These are phyloP conservation scores for Pleurotus ostreatus DNA, from an alignment of 768 basidiomycete genomes.

Conservation along the genomic window DNA sequence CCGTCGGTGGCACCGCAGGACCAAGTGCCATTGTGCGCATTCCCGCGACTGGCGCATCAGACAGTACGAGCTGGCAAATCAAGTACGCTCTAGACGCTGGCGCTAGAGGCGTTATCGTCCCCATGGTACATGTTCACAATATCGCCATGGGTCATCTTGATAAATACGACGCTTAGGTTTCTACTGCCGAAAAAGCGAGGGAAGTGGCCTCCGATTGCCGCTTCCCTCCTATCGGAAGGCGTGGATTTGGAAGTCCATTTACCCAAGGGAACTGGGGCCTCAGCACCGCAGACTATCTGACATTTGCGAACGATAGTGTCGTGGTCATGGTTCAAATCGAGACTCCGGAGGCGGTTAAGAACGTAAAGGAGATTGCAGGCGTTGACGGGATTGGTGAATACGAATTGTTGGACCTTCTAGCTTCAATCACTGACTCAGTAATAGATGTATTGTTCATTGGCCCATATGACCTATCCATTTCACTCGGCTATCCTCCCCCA, in stretches of 20 bases:
- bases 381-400: constrained; percentile 59
- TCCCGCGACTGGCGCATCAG: constrained; percentile 56
- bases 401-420: background rate
- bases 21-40: constrained; percentile 59
- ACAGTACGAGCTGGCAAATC: constrained; percentile 64
- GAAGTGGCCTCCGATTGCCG: constrained; percentile 53
- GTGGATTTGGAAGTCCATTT: constrained; percentile 65
- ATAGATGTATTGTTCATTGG: constrained; percentile 58
- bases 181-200: constrained; percentile 50
- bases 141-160: background rate
- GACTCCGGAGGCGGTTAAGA: constrained; percentile 53
- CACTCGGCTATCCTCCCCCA: constrained; percentile 56
- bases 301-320: constrained; percentile 49
- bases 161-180: constrained; percentile 36
- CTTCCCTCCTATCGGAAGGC: constrained; percentile 58
- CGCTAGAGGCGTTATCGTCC: constrained; percentile 59
- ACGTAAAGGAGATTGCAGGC: constrained; percentile 53
- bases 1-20: constrained; percentile 26
- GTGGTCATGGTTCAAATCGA: constrained; percentile 68
- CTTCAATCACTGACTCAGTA: too few relatives aligned
- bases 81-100: constrained; percentile 69
- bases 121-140: constrained; percentile 44
- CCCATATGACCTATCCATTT: constrained; percentile 65
- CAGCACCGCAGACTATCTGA: constrained; percentile 46
- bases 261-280: constrained; percentile 56